Percentiles rank a stretch among this genome's conserved stretches.
These are phyloP conservation scores for Lactuca saligna DNA, from an alignment of 129 eudicot genomes.

Conservation along the genomic window DNA sequence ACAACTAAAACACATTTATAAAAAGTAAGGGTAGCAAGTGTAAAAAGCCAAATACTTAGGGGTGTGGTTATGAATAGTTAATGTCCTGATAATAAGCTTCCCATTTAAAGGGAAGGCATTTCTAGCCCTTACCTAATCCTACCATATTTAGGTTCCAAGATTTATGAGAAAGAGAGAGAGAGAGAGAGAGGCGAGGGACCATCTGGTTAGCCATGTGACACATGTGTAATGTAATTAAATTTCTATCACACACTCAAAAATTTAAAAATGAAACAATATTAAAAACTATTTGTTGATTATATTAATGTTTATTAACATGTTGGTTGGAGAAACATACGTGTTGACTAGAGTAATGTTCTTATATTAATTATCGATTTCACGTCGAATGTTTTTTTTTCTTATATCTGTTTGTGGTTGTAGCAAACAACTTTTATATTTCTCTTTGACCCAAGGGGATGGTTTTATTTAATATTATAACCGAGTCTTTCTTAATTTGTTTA, in stretches of 20 bases:
- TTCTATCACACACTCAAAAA: background rate
- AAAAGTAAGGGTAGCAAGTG: conserved; percentile 10
- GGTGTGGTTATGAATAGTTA: background rate
- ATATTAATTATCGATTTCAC: no score
- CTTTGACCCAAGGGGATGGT: background rate
- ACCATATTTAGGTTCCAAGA: conserved; percentile 42
- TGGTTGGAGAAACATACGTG: background rate
- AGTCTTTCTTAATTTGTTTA: background rate
- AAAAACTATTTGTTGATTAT: background rate
- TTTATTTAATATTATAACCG: no score
- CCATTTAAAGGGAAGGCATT: conserved; percentile 28
- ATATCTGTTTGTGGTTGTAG: background rate
- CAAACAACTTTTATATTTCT: background rate
- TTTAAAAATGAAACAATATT: background rate
- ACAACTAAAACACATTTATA: conserved; percentile 27
- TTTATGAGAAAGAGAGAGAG: conserved; percentile 17
- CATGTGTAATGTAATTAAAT: conserved; percentile 2
- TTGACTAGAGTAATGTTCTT: background rate
- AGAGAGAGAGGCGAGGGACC: conserved; percentile 19
- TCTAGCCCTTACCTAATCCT: conserved; percentile 34
- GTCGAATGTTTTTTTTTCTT: background rate
- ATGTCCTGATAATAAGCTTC: conserved; percentile 21
- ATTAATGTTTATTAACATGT: background rate
- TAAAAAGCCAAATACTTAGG: background rate
- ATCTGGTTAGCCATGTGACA: conserved; percentile 19